Evolutionary conservation across 1,284 basidiomycete species (phyloP).

Genomic region (Naganishia sp.): DNA sequence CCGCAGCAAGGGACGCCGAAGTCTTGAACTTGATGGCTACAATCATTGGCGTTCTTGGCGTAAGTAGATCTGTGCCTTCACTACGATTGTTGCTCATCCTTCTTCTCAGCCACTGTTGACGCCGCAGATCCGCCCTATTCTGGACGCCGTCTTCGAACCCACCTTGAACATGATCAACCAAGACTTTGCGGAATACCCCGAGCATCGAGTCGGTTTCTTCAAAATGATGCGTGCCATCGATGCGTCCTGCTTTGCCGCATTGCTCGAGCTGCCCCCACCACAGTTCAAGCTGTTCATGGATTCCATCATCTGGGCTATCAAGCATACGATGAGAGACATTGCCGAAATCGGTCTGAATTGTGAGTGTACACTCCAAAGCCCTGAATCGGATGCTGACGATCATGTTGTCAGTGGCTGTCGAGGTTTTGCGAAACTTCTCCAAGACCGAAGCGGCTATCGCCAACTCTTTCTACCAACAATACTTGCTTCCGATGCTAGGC

Average conservation of each 20-base stretch:
- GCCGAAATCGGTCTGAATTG: constrained; percentile 89
- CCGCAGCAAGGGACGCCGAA: constrained; percentile 91
- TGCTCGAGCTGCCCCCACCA: constrained; percentile 80
- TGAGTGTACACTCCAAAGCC: constrained; percentile 54
- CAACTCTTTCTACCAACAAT: constrained; percentile 85
- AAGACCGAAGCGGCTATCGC: constrained; percentile 73
- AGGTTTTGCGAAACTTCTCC: constrained; percentile 95
- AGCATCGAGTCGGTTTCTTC: constrained; percentile 97
- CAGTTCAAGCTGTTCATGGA: constrained; percentile 99
- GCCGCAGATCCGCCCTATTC: constrained; percentile 91
- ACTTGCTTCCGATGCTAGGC: constrained; percentile 88
- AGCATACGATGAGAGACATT: constrained; percentile 99
- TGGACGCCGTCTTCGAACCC: constrained; percentile 97
- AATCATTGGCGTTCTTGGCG: constrained; percentile 84
- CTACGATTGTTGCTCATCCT: constrained; percentile 18
- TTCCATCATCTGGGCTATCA: constrained; percentile 98
- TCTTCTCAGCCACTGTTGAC: constrained; percentile 69
- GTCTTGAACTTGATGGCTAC: constrained; percentile 98
- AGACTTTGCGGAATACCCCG: constrained; percentile 97
- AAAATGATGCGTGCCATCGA: constrained; percentile 93
- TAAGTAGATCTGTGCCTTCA: constrained; percentile 55
- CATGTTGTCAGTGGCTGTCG: constrained; percentile 71
- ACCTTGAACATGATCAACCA: constrained; percentile 99
- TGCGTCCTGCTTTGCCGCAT: constrained; percentile 89
- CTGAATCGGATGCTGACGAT: constrained; percentile 19